Evolutionary conservation across 768 basidiomycete species (phyloP).

Genomic region (Leucogyrophana mollusca): DNA sequence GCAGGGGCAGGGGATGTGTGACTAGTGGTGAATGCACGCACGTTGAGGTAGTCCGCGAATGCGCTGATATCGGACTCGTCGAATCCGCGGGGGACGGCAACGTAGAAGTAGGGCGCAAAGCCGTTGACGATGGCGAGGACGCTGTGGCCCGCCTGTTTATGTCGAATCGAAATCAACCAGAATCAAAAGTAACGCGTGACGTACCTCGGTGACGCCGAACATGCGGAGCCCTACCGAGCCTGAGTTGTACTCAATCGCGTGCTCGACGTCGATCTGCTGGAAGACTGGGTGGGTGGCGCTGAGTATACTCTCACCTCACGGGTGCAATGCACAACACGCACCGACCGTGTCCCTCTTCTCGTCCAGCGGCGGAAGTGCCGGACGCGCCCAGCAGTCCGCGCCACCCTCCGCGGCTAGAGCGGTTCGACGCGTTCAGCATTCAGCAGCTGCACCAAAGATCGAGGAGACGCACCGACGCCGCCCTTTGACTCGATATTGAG

Average conservation of each 20-base stretch:
- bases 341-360: constrained; percentile 66
- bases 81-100: constrained; percentile 86
- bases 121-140: constrained; percentile 80
- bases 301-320: too few relatives aligned
- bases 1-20: background rate
- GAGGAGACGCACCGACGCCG: constrained; percentile 37
- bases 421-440: background rate
- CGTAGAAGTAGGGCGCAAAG: constrained; percentile 92
- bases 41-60: constrained; percentile 74
- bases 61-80: constrained; percentile 59
- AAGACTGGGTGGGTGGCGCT: too few relatives aligned
- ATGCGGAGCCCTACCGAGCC: constrained; percentile 57
- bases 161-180: background rate
- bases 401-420: constrained; percentile 71
- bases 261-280: constrained; percentile 94
- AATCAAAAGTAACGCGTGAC: constrained; percentile 2
- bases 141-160: constrained; percentile 90
- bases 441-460: background rate
- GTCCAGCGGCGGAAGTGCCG: constrained; percentile 52
- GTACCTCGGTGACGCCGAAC: constrained; percentile 89
- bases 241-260: constrained; percentile 44
- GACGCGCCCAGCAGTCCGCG: constrained; percentile 71
- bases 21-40: too few relatives aligned
- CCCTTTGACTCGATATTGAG: constrained; percentile 52
- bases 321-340: constrained; percentile 32